These are phyloP conservation scores for Pezicula radicicola DNA, from an alignment of 2,329 filamentous ascomycete genomes.

Conservation along the genomic window DNA sequence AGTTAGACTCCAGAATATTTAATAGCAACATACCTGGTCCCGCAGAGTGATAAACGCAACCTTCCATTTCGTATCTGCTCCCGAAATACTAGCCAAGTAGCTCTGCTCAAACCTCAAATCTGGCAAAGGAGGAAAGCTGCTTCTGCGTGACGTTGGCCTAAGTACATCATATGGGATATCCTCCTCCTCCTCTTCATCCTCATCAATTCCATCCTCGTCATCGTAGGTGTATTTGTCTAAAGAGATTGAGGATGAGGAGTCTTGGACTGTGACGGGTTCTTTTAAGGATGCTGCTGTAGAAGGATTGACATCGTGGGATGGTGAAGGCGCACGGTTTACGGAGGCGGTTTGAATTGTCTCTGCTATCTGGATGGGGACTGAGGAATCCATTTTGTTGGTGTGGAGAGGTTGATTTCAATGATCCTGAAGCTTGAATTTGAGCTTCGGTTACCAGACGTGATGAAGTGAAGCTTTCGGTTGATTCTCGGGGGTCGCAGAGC, in stretches of 20 bases:
- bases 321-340: constrained; percentile 70
- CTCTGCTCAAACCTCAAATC: constrained; percentile 97
- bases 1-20: background rate
- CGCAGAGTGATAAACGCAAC: constrained; percentile 80
- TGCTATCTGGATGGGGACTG: constrained; percentile 63
- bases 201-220: constrained; percentile 34
- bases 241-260: constrained; percentile 14
- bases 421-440: too few relatives aligned
- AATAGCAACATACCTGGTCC: constrained; percentile 67
- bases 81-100: constrained; percentile 85
- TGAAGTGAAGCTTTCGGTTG: background rate
- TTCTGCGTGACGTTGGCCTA: constrained; percentile 47
- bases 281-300: constrained; percentile 70
- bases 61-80: constrained; percentile 75
- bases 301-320: constrained; percentile 74
- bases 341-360: constrained; percentile 79
- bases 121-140: constrained; percentile 64
- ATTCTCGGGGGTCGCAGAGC: background rate
- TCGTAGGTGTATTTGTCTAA: constrained; percentile 32
- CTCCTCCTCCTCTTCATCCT: constrained; percentile 53
- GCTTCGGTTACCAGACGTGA: background rate
- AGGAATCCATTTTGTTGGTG: constrained; percentile 22
- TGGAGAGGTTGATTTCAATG: background rate
- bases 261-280: constrained; percentile 50
- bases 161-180: constrained; percentile 69